Evolutionary conservation across 148 eudicot genomes (phyloP), one percentile per base, ranked within the genome.

Genomic region (Rheum nobile): DNA sequence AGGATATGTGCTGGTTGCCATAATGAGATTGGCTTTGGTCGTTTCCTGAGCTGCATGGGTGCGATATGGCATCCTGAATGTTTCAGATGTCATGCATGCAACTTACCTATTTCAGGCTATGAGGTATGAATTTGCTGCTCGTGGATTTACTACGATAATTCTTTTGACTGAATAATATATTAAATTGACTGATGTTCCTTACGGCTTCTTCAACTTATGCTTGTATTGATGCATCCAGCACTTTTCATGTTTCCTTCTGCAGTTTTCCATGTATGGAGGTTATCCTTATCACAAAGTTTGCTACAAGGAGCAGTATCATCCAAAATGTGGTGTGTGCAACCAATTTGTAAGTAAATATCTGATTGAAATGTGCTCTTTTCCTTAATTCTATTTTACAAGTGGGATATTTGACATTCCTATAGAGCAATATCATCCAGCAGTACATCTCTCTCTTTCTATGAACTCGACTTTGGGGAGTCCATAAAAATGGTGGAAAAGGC

Each of bases 51-150:
- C 80, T 91, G 96, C 82, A 91, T 88, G 90, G 86, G 89, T 79
- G 90, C 88, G 73, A 79, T 91, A 72, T 91, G 96, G 96, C 96
- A 91, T 79, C 96, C 96, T 43, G 93, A 91, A 75, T 91, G 96
- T 80, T 91, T 91, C 77, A 78, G 87, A 76, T 91, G 96, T 81
- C 92, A 85, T 74, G 87, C 85, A 43, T 91, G 96, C 77, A 79
- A 79, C 82, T 79, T 79, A 72, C 93, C 96, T 3, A 88, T 91
- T 74, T 84, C 89, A 70, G 96, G 88, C 78, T 85, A 87, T 78
- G 96, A 88, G 91, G 93, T 91, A 79, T 31, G 71, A 11, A 16
- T 42, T 74, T 44, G 37, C 43, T 46, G 38, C 12, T 28, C 17
- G 8, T 38, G 4, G 72, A 42, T 70, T 32, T 34, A 54, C 61